Evolutionary conservation across 2,329 filamentous ascomycete species (phyloP), one percentile per base, ranked within the genome.

Genomic region (Venturia pyrina): DNA sequence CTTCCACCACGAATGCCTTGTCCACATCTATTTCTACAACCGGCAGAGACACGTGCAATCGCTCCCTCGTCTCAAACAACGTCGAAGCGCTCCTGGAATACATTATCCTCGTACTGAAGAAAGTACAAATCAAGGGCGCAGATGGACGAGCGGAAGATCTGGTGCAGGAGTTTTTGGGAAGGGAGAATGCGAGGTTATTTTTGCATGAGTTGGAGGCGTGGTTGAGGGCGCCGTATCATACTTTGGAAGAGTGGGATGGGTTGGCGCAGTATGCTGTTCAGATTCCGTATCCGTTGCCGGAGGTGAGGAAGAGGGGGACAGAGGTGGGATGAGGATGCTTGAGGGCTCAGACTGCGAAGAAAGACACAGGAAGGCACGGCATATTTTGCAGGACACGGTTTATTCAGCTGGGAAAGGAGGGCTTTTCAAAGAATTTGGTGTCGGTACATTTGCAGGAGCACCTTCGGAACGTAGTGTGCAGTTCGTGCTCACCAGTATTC

Each of bases 31-130:
- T 32, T 15, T 59, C 32, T 11, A 59, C 32, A 32, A 5, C 15
- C 21, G 46, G 5, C 19, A 28, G n/a, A 11, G 40, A 43, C 15
- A 32, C 32, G 32, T 13, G 50, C 24, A 17, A 15, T 28, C 32
- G 34, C 4, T 59, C 53, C 32, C 53, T 59, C 15, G 63, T 65
- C 28, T 62, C 43, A 15, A 87, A 85, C 69, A 93, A 93, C 71
- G 85, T 89, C 8, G 92, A 96, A 72, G 96, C 93, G 68, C 76
- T 97, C 13, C 82, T 97, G 11, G 90, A 96, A 72, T 96, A 96
- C 74, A 85, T 96, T 64, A 78, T 97, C 50, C 89, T 89, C 11
- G 89, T 97, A 28, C 77, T 97, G 67, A 93, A 90, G 74, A 90
- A 87, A 0, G 85, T 95, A 19, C 91, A 96, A 72, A 82, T 93